Conservation (phyloP, 257 asterid genomes). For the Petrea volubilis region DNA sequence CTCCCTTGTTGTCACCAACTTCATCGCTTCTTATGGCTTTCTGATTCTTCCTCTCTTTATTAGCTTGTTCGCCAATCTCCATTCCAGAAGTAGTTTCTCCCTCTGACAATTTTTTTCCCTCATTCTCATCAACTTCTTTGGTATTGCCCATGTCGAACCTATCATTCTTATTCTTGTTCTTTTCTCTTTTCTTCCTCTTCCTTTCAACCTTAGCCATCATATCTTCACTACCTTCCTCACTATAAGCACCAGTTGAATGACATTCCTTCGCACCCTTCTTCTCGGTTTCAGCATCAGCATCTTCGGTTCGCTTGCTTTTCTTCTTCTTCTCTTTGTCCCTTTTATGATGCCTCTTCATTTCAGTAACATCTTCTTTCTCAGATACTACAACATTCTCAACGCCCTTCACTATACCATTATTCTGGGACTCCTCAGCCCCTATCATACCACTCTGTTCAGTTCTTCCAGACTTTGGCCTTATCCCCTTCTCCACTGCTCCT, state of each 20-base stretch:
- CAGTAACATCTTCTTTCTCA: conserved; percentile 23
- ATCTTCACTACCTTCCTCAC: conserved; percentile 8
- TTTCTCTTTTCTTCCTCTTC: conserved; percentile 26
- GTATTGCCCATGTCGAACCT: not conserved
- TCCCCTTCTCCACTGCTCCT: conserved; percentile 21
- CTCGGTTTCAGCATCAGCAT: not conserved
- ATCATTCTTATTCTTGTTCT: conserved; percentile 10
- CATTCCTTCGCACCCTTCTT: conserved; percentile 9
- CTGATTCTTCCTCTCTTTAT: conserved; percentile 19
- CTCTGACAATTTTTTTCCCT: not conserved
- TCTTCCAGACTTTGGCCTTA: not conserved
- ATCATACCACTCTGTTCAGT: not conserved
- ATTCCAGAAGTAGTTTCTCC: conserved; percentile 13
- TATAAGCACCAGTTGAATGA: conserved; percentile 3
- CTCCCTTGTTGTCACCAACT: conserved; percentile 9
- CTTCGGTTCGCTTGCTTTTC: conserved; percentile 10
- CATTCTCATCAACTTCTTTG: conserved; percentile 9
- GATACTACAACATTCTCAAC: conserved; percentile 2
- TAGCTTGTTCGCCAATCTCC: conserved; percentile 6
- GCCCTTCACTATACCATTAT: not conserved
- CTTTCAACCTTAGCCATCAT: conserved; percentile 17
- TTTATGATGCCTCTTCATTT: conserved; percentile 11
- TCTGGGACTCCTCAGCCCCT: conserved; percentile 7
- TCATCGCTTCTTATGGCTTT: conserved; percentile 19
- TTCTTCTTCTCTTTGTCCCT: conserved; percentile 13